These are phyloP conservation scores for Calonectria leucothoes DNA, from an alignment of 2,329 filamentous ascomycete species.

Conservation along the genomic window DNA sequence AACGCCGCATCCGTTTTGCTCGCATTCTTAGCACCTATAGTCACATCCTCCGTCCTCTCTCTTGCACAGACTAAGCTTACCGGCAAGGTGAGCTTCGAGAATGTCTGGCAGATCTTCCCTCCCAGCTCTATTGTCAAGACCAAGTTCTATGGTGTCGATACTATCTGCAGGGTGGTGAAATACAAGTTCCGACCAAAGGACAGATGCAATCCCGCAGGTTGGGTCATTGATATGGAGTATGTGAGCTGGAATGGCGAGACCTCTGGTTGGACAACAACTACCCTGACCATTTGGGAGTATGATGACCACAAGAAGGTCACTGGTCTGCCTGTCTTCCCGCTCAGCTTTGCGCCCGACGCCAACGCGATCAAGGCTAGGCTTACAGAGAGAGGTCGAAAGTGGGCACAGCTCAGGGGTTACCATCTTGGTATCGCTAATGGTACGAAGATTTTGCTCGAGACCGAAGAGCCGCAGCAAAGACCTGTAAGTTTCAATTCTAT, in stretches of 20 bases:
- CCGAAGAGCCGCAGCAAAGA: conserved; percentile 35
- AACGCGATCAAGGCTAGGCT: conserved; percentile 38
- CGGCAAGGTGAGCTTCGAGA: conserved; percentile 44
- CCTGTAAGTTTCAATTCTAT: conserved; percentile 29
- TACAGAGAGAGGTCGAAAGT: conserved; percentile 47
- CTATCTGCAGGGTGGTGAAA: conserved; percentile 48
- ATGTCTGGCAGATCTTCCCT: conserved; percentile 51
- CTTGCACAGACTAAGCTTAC: conserved; percentile 40
- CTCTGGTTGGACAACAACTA: conserved; percentile 42
- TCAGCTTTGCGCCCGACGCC: conserved; percentile 40
- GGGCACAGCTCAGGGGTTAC: conserved; percentile 47
- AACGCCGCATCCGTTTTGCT: conserved; percentile 34
- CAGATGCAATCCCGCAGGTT: conserved; percentile 29
- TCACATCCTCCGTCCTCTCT: conserved; percentile 40
- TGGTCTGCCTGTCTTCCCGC: conserved; percentile 44
- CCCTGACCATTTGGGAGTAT: conserved; percentile 41
- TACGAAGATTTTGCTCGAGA: conserved; percentile 44
- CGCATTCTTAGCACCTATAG: conserved; percentile 43
- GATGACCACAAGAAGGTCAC: conserved; percentile 41
- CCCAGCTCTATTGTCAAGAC: conserved; percentile 47
- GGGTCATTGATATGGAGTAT: conserved; percentile 46
- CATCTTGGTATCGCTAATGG: conserved; percentile 45
- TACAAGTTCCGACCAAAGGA: conserved; percentile 32
- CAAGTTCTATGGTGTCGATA: conserved; percentile 48
- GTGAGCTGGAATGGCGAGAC: conserved; percentile 50